A percentile compares a stretch with the other conserved stretches of the same genome.
Evolutionary conservation across 163 green algal genomes (phyloP).

Genomic region (Chlorella variabilis): DNA sequence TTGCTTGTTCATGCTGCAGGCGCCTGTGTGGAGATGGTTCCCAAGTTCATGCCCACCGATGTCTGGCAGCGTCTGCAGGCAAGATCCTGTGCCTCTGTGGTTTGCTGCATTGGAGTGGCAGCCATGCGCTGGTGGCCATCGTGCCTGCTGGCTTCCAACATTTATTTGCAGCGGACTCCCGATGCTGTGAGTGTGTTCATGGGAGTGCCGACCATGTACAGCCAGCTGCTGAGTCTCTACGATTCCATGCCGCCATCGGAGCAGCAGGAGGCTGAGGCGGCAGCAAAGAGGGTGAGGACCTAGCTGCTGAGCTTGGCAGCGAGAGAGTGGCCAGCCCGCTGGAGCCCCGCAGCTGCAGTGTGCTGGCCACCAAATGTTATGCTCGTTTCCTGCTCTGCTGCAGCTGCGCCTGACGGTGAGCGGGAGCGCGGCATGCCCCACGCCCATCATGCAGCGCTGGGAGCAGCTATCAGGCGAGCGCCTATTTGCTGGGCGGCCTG

Average conservation of each 20-base stretch:
- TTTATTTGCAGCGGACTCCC: conserved; percentile 43
- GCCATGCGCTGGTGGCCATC: no score
- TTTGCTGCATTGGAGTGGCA: no score
- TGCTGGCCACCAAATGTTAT: no score
- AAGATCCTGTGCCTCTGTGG: no score
- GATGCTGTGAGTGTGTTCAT: conserved; percentile 84
- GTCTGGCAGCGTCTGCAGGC: conserved; percentile 70
- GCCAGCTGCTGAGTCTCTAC: conserved; percentile 77
- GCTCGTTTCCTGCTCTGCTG: not conserved
- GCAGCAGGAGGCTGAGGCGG: conserved; percentile 29
- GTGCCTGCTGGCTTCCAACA: no score
- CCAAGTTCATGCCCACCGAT: conserved; percentile 73
- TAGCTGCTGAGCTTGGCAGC: no score
- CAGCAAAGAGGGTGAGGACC: conserved; percentile 19
- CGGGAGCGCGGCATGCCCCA: conserved; percentile 89
- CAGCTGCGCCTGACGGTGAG: conserved; percentile 79
- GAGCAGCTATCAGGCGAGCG: conserved; percentile 75
- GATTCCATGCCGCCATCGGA: conserved; percentile 59
- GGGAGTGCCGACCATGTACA: conserved; percentile 98
- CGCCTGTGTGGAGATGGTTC: conserved; percentile 79
- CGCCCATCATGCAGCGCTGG: conserved; percentile 83
- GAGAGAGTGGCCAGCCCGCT: no score
- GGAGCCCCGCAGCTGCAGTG: no score
- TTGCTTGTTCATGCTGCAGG: no score
- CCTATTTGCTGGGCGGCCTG: no score